Evolutionary conservation across 129 eudicot species (phyloP), one percentile per base, ranked within the genome.

Genomic region (Scalesia atractyloides): DNA sequence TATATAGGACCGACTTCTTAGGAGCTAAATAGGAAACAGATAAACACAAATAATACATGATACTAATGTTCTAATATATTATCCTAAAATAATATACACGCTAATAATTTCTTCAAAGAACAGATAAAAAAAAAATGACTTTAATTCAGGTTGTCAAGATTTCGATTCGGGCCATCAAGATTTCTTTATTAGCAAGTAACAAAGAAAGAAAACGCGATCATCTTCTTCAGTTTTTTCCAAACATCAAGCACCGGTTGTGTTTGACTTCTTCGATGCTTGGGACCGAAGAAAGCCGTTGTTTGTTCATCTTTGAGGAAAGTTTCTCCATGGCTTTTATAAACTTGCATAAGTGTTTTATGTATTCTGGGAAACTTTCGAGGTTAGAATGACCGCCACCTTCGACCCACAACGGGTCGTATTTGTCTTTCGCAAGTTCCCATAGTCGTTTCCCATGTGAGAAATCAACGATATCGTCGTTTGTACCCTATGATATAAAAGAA

Each of bases 361-460:
- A 94, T 79, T 90, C 98, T 0, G 97, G 98, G 36, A 80, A 94
- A 18, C 91, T 90, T 81, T 94, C 98, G 22, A 94, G 91, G 73
- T 94, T 94, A 70, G 97, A 94, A 69, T 94, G 98, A 5, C 97
- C 97, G 64, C 97, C 98, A 9, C 97, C 98, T 76, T 94, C 70
- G 51, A 94, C 97, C 98, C 98, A 94, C 68, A 94, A 77, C 9
- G 97, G 98, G 63, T 94, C 97, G 48, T 90, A 94, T 68, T 94
- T 94, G 68, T 94, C 96, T 64, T 81, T 79, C n/a, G 98, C 71
- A 39, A 94, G 97, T 71, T 94, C 98, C 98, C 98, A 93, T 70
- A 93, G 74, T 20, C 96, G 86, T 76, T 89, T 93, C 10, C 98
- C 98, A 44, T 93, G 98, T 2, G 96, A 87, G 56, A 68, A 87